Evolutionary conservation across 75 land plant species (phyloP), one percentile per base, ranked within the genome.

Genomic region (Pinus tabuliformis): DNA sequence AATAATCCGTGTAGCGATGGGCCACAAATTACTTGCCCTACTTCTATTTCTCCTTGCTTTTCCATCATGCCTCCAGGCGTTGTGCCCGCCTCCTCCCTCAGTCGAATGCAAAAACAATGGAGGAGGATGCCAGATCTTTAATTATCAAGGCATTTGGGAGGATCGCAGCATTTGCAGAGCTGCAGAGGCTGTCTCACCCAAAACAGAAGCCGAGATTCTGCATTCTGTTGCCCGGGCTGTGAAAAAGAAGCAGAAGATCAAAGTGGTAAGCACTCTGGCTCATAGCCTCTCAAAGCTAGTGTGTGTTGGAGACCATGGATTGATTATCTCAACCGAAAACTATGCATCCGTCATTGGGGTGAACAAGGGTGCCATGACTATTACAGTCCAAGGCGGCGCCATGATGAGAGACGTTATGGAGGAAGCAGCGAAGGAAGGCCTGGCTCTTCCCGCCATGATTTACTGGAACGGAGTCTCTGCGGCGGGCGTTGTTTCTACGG

Each of bases 161-260:
- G 87, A 87, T 72, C 77, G 89, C 17, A 71, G 57, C 70, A 79
- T 52, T 36, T 87, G 89, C 81, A 57, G 54, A 64, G 81, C 77
- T 14, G 87, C 81, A 60, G 28, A 62, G 54, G 87, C 72, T 49
- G 79, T 58, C 24, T 85, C 71, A 37, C 87, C 88, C 5, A 68
- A 58, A n/a, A 80, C 65, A 22, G 88, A 86, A 63, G 45, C 63
- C 9, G 84, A 87, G 56, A 78, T 87, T 18, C 4, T 87, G 5
- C 21, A 12, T 9, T 75, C 59, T 4, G 83, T 86, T 52, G 84
- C 88, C 37, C 16, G 20, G 3, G 88, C 80, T 15, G 45, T 77
- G 6, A 16, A 58, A 36, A 70, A 52, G 62, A 81, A 81, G 66
- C 78, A 73, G 57, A 83, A 83, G 83, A 81, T 83, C 20, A 83